These are phyloP conservation scores for Paramecium bursaria DNA, from an alignment of 73 alveolate genomes.

Conservation along the genomic window DNA sequence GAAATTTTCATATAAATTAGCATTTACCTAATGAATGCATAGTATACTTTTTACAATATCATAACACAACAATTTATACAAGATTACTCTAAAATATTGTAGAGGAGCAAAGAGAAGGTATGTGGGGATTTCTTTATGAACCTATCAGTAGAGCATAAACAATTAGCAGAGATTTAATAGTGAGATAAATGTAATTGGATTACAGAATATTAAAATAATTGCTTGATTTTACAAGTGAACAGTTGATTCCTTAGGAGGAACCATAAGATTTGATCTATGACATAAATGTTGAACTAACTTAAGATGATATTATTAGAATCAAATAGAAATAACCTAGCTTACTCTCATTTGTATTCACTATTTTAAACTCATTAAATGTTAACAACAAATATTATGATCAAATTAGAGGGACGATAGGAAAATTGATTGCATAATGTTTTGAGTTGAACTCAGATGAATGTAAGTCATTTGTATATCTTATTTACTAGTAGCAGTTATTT, in stretches of 20 bases:
- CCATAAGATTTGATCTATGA: neutral
- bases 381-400: neutral
- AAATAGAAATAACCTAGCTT: slow-evolving; percentile 40
- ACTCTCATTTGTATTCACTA: slow-evolving; percentile 21
- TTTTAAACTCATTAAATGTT: neutral
- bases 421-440: slow-evolving; percentile 13
- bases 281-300: neutral
- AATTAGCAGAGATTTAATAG: slow-evolving; percentile 8
- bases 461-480: slow-evolving; percentile 28
- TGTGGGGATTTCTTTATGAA: slow-evolving; percentile 54
- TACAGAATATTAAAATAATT: slow-evolving; percentile 26
- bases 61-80: slow-evolving; percentile 21
- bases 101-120: slow-evolving; percentile 12
- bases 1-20: slow-evolving; percentile 25
- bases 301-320: slow-evolving; percentile 20
- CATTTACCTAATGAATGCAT: slow-evolving; percentile 24
- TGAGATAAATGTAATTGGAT: slow-evolving; percentile 50
- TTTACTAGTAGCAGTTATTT: neutral
- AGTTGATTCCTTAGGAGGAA: neutral
- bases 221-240: neutral
- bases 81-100: slow-evolving; percentile 43
- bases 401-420: slow-evolving; percentile 32
- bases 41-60: slow-evolving; percentile 21
- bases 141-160: slow-evolving; percentile 58
- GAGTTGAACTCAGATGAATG: slow-evolving; percentile 6